Base-by-base conservation (phyloP, 1,139 yeast genomes). In the Candida albicans region DNA sequence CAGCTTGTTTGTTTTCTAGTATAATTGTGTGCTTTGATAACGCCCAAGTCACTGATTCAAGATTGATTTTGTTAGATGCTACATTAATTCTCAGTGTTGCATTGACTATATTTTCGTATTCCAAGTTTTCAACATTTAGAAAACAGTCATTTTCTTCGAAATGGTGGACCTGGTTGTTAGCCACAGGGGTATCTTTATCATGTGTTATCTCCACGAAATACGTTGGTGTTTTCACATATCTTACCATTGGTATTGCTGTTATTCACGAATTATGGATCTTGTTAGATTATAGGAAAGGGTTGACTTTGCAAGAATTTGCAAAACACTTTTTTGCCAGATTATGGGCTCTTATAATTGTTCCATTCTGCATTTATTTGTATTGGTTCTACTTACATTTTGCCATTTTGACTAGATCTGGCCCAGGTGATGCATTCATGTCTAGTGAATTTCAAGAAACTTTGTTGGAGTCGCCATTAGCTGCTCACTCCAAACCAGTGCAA, bases 341-440 rank as follows among this genome's bases (percentile, higher is more conserved):
- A 27, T 76, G 83, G 60, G 77, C 86, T 1, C 77, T 95, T 53
- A 79, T 93, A 48, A 72, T 88, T 11, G 66, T 90, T 28, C 99
- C 99, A 27, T 88, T 93, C 61, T 52, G 79, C 33, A 77, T 93
- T 54, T 95, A 88, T 63, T 73, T 95, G 58, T 85, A 82, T 59
- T 95, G 99, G 98, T 95, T 95, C 70, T 89, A 83, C 67, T 77
- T 91, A 45, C 99, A 95, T 65, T 93, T 95, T 65, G 77, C 82
- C 33, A 75, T 93, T 36, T 79, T 95, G 56, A 77, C 67, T 49
- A 83, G 80, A 55, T 90, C 98, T 1, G 99, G 99, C 29, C 95
- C 98, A 6, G 99, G 99, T 48, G 98, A 95, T 64, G 73, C 75
- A 5, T 91, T 91, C 64, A 95, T 95, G 99, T 80, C 95, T 13